A percentile compares a stretch with the other conserved stretches of the same genome.
phyloP scores from a whole-genome alignment of 2,329 filamentous ascomycete species.

The Xylariales sp. region DNA sequence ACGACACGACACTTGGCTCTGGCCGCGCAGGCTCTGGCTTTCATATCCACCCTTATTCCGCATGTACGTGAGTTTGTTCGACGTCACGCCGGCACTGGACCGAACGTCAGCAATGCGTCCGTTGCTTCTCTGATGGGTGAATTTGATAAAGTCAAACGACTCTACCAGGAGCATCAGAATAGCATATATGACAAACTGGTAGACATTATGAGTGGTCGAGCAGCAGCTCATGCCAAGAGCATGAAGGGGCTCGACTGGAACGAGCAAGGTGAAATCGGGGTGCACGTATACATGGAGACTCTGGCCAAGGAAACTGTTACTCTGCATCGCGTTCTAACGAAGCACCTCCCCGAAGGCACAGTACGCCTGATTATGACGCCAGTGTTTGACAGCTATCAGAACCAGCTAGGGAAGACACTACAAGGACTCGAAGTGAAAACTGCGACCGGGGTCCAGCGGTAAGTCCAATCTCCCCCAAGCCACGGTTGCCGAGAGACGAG shows the following conservation, averaged over 20 bases:
- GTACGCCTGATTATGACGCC: constrained; percentile 81
- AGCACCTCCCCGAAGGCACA: constrained; percentile 72
- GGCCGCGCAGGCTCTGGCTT: constrained; percentile 82
- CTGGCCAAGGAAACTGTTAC: constrained; percentile 82
- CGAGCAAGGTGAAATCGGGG: constrained; percentile 34
- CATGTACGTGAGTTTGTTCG: constrained; percentile 90
- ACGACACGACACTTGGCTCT: constrained; percentile 92
- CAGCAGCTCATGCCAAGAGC: constrained; percentile 66
- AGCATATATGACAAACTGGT: constrained; percentile 90
- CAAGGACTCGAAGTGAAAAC: constrained; percentile 61
- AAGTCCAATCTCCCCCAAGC: constrained; percentile 23
- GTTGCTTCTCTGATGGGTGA: constrained; percentile 66
- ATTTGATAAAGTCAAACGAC: constrained; percentile 80
- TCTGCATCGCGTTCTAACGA: constrained; percentile 76
- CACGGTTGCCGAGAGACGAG: not conserved
- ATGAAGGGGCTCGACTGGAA: constrained; percentile 78
- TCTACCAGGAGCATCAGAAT: constrained; percentile 84
- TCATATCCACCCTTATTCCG: constrained; percentile 81
- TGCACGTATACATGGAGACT: constrained; percentile 79
- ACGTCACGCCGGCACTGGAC: constrained; percentile 58
- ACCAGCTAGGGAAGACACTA: constrained; percentile 72
- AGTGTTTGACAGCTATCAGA: constrained; percentile 77
- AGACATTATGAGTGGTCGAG: constrained; percentile 83
- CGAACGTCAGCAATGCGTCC: constrained; percentile 33
- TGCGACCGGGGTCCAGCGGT: constrained; percentile 68